Base-by-base conservation (phyloP, 208 protist species). In the Wallacemonas sp. region DNA sequence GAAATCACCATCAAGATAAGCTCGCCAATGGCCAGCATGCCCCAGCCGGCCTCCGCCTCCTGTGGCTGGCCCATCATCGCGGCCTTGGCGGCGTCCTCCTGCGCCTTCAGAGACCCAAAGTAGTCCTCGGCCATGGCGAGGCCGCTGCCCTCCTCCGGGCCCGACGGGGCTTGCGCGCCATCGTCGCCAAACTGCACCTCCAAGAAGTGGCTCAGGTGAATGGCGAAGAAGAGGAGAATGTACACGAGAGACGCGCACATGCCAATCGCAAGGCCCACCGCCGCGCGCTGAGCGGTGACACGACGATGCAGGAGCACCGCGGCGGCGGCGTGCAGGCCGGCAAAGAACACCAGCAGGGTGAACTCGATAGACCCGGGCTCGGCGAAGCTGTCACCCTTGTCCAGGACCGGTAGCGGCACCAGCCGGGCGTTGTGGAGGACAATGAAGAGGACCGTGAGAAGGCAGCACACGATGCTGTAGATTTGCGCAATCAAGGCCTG, bases 171-270 rank as follows among this genome's bases (percentile, higher is more conserved):
- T 4, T 44, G 29, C n/a, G n/a, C 39, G 10, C 20, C 42, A n/a
- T 64, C 41, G 20, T 32, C 28, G 12, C 23, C 25, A 11, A 4
- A 7, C 28, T 36, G 42, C 22, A 44, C 20, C 23, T 41, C 36
- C 12, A 50, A 14, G 32, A 33, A 52, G n/a, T 54, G 36, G 52
- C 52, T 59, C 4, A 59, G 32, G 31, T 59, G 18, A 8, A 81
- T 32, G 32, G 65, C 67, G 18, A 48, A 57, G 54, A 65, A 77
- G 44, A 81, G 65, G 20, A 85, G 52, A 23, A 78, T 62, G 65
- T 85, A 85, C 45, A 81, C 52, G 55, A 79, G 26, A 0, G 67
- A 64, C 41, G 65, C 55, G 26, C 63, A 46, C 28, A 81, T 25
- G 31, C 80, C 41, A 29, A 81, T 12, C 12, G 74, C 64, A 12